Percentiles rank a stretch among this genome's conserved stretches.
These are phyloP conservation scores for Lactarius quietus DNA, from an alignment of 768 basidiomycete species.

Conservation along the genomic window DNA sequence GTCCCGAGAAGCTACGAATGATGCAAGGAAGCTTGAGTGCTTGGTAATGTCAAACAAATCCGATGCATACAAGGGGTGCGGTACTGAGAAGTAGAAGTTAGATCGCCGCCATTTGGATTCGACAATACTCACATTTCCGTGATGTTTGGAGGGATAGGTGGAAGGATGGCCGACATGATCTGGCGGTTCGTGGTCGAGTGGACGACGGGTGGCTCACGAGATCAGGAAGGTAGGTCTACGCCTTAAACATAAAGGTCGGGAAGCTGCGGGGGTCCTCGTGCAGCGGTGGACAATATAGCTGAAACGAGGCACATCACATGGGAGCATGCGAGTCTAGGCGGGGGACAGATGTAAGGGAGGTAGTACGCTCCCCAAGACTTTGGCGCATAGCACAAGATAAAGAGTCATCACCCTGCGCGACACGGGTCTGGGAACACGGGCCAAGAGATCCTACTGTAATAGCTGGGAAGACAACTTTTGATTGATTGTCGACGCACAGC, in stretches of 20 bases:
- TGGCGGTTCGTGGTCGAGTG: not conserved
- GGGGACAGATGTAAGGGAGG: not conserved
- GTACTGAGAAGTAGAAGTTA: not conserved
- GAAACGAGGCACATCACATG: not conserved
- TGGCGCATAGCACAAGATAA: not conserved
- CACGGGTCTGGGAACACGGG: not conserved
- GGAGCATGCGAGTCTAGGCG: not conserved
- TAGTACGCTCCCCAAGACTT: not conserved
- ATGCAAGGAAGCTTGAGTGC: not conserved
- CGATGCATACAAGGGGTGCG: not conserved
- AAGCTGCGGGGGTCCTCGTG: not conserved
- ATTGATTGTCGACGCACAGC: not conserved
- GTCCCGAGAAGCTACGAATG: constrained; percentile 1
- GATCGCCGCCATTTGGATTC: not conserved
- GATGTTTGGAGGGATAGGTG: not conserved
- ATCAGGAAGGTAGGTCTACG: not conserved
- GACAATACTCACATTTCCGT: not conserved
- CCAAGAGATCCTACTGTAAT: too few species aligned
- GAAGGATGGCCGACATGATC: not conserved
- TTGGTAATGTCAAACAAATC: not conserved
- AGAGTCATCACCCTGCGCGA: not conserved
- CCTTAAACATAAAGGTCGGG: not conserved
- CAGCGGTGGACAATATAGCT: not conserved
- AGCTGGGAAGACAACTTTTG: not conserved
- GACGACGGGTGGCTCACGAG: not conserved